These are phyloP conservation scores for Abrus precatorius DNA, from an alignment of 306 rosid species.

Conservation along the genomic window DNA sequence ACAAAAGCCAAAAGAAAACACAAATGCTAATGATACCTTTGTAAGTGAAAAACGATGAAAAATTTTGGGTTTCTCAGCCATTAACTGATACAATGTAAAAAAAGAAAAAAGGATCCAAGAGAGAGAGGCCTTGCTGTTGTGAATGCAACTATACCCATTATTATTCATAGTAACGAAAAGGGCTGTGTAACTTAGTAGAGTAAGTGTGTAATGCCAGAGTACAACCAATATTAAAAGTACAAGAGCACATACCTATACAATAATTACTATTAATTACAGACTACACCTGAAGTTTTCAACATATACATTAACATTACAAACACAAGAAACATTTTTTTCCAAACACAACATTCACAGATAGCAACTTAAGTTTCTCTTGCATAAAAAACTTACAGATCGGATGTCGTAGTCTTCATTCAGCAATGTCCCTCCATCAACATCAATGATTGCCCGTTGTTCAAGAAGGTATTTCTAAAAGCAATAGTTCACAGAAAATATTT, in stretches of 20 bases:
- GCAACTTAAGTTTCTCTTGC: constrained; percentile 34
- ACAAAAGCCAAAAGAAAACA: not conserved
- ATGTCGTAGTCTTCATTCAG: constrained; percentile 91
- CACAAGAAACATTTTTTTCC: constrained; percentile 8
- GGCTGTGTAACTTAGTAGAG: not conserved
- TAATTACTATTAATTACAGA: not conserved
- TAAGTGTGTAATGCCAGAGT: not conserved
- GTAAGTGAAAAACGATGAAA: not conserved
- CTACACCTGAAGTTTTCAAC: not conserved
- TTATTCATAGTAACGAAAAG: not conserved
- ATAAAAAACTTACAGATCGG: constrained; percentile 80
- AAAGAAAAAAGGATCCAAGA: not conserved
- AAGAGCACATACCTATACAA: not conserved
- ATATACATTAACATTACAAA: not conserved
- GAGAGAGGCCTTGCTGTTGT: not conserved
- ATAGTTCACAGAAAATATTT: constrained; percentile 37
- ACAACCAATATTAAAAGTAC: not conserved
- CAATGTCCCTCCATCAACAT: constrained; percentile 87
- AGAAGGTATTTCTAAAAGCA: constrained; percentile 83
- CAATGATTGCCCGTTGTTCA: constrained; percentile 78
- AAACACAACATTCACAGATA: not conserved
- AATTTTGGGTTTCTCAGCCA: not conserved
- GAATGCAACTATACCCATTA: not conserved
- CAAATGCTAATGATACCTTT: not conserved
- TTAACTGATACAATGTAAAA: not conserved